These are phyloP conservation scores for Alternaria arborescens DNA, from an alignment of 2,329 filamentous ascomycete species.

Conservation along the genomic window DNA sequence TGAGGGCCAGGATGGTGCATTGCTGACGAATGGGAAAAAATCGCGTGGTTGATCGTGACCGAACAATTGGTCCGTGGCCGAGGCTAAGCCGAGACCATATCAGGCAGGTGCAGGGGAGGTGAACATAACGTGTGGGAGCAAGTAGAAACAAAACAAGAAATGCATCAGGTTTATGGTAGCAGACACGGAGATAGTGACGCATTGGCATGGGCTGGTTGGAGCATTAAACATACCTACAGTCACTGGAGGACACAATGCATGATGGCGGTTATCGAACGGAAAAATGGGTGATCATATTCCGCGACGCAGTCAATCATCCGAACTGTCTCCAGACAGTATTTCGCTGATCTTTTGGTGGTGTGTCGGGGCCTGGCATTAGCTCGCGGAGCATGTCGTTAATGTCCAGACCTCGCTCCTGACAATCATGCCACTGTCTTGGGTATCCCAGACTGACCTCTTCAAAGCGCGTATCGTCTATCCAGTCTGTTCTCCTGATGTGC, in stretches of 20 bases:
- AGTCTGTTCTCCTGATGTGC: constrained; percentile 58
- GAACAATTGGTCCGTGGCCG: constrained; percentile 21
- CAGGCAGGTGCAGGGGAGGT: constrained; percentile 29
- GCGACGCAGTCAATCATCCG: constrained; percentile 25
- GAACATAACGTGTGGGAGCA: background rate
- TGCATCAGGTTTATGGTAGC: constrained; percentile 2
- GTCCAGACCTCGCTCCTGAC: constrained; percentile 53
- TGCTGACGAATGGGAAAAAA: constrained; percentile 12
- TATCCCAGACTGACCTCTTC: constrained; percentile 60
- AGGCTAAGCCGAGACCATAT: constrained; percentile 22
- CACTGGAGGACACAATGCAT: constrained; percentile 3
- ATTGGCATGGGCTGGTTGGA: constrained; percentile 13
- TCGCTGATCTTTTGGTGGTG: constrained; percentile 33
- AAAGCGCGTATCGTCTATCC: constrained; percentile 57
- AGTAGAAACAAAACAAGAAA: constrained; percentile 1
- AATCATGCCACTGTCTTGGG: constrained; percentile 57
- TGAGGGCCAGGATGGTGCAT: constrained; percentile 3
- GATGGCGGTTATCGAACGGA: constrained; percentile 10
- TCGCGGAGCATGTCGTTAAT: constrained; percentile 58
- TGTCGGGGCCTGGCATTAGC: constrained; percentile 54
- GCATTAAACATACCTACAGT: constrained; percentile 13
- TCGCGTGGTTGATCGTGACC: constrained; percentile 16
- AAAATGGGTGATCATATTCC: background rate
- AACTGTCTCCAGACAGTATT: constrained; percentile 42
- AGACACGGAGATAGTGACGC: constrained; percentile 11